Base-by-base conservation (phyloP, 257 asterid genomes). In the Paraleonurus japonicus region DNA sequence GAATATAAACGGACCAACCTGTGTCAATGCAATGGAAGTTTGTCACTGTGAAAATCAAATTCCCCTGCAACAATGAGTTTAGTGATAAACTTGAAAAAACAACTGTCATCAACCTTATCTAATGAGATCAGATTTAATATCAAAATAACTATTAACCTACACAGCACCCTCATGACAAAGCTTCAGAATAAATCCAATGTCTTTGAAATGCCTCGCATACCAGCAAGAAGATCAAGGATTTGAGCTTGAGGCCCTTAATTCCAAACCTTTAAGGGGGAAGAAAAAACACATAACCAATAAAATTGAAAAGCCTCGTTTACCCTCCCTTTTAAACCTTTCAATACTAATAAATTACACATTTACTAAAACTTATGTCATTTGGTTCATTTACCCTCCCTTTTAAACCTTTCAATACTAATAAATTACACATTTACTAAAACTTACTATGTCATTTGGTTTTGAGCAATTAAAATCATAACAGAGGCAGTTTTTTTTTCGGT, bases 201-300 rank as follows among this genome's bases (percentile, higher is more conserved):
- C 22, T 41, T 43, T 26, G 51, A 66, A 37, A 41, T 45, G 65
- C 69, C 23, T 74, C 12, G 28, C 55, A 47, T 37, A 66, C 58
- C 74, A 65, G 64, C 58, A 61, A 67, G 76, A 59, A 61, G 33
- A 51, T 45, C 65, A 50, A 64, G 58, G 65, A 51, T 20, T 62
- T 20, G 67, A 53, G 58, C 79, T n/a, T 27, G 54, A 67, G 76
- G 65, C 66, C 69, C 33, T 51, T 32, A 61, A 39, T 61, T 26
- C 62, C 78, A 67, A 53, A 39, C 57, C 53, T 43, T 53, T 8
- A 7, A 4, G 6, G 27, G n/a, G n/a, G 26, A 9, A 4, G 57
- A 1, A 65, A 67, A 24, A 60, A 45, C 15, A 13, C 55, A 60
- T 19, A 45, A 55, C n/a, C n/a, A n/a, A n/a, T n/a, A n/a, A n/a